Base-by-base conservation (phyloP, 805 yeast species). In the Saturnispora quitensis region DNA sequence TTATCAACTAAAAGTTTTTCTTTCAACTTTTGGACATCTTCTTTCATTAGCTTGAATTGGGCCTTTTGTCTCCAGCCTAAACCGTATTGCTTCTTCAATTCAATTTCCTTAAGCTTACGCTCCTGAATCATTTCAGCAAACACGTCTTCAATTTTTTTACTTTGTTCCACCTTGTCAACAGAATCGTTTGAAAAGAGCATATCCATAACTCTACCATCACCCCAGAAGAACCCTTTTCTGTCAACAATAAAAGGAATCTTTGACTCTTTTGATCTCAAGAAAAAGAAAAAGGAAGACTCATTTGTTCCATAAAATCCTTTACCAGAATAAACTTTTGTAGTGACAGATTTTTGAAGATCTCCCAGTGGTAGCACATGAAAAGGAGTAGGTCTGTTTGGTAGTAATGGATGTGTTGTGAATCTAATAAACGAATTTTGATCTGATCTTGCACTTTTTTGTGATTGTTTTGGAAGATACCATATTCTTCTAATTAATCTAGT, bases 221-320 rank as follows among this genome's bases (percentile, higher is more conserved):
- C 90, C 95, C 95, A 88, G 69, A 86, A 88, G 73, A 89, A 88
- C 12, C 95, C 96, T 59, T 81, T 82, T 57, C 96, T 73, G 63
- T 88, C 96, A 18, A 86, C 84, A 17, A 84, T 69, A 88, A 90
- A 87, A 24, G 86, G 88, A 40, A 78, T 71, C 53, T 71, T 68
- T 40, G 62, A 66, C 20, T 76, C 75, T 22, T 70, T 66, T 60
- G 86, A 91, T 64, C 78, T 81, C 57, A 88, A 66, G 45, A 84
- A 77, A 62, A 86, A 84, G 73, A 84, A 82, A 65, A 87, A 87
- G 49, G 86, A 75, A 45, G 81, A 77, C 65, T 86, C 89, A 25
- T 86, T 76, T 1, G 95, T 86, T 0, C 95, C 95, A 62, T 88
- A 88, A 61, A 85, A 83, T 1, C 96, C 96, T 55, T 82, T 81